Evolutionary conservation across 2,329 filamentous ascomycete species (phyloP).

Genomic region (Microthyrium microscopicum): DNA sequence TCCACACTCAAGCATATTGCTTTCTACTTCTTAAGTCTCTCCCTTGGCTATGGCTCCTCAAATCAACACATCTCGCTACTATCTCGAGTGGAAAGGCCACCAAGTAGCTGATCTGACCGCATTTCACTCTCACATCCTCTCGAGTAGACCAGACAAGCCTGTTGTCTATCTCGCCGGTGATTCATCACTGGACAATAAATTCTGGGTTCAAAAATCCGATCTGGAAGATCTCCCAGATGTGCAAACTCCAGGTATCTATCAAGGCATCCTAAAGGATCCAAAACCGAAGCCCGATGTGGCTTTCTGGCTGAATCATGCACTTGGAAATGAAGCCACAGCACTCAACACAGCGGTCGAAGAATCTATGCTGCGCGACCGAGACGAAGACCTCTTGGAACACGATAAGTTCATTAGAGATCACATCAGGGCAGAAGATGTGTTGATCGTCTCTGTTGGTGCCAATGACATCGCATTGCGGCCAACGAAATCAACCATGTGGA

Average conservation of each 20-base stretch:
- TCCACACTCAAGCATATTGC: not conserved
- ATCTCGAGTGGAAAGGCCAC: conserved; percentile 20
- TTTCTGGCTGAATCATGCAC: conserved; percentile 20
- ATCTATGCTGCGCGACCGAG: conserved; percentile 18
- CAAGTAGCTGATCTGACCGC: conserved; percentile 15
- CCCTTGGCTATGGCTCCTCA: conserved; percentile 7
- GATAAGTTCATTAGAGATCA: conserved; percentile 20
- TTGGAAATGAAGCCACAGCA: conserved; percentile 17
- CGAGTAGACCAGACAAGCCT: conserved; percentile 14
- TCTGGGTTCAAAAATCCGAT: conserved; percentile 15
- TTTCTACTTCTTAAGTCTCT: not conserved
- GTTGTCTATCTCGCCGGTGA: conserved; percentile 22
- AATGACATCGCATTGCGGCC: conserved; percentile 21
- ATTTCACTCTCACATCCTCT: conserved; percentile 13
- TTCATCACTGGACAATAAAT: conserved; percentile 23
- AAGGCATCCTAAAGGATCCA: conserved; percentile 13
- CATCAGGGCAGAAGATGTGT: conserved; percentile 15
- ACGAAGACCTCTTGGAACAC: conserved; percentile 15
- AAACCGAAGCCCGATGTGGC: conserved; percentile 18
- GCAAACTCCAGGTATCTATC: conserved; percentile 16
- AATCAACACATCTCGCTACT: conserved; percentile 16
- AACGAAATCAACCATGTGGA: conserved; percentile 13
- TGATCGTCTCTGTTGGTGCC: conserved; percentile 21
- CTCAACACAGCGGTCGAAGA: conserved; percentile 21
- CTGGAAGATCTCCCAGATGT: conserved; percentile 10